Base-by-base conservation (phyloP, 78 protist genomes). In the Chrysochromulina tobinii region DNA sequence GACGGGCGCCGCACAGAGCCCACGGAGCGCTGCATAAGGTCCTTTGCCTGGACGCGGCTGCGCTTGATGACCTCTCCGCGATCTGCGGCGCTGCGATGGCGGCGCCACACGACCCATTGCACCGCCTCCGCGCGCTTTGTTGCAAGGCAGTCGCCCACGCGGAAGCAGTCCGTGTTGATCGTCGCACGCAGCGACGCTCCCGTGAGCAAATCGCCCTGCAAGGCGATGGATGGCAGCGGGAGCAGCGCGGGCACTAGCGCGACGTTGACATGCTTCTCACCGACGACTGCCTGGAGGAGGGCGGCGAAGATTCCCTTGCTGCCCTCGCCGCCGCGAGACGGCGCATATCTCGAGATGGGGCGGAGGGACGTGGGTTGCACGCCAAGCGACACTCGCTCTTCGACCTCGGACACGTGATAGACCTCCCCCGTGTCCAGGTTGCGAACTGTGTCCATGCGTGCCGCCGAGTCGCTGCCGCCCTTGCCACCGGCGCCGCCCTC, bases 351-450 rank as follows among this genome's bases (percentile, higher is more conserved):
- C 38, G 48, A 6, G 23, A 67, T 25, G 48, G 23, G 17, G 73
- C 17, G 73, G 23, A 67, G n/a, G 48, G 73, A 8, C 73, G 18
- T 14, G 6, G 73, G 73, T 0, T 18, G 7, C 23, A 7, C 8
- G 73, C 73, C 73, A 25, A 1, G 48, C 73, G 73, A 14, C 38
- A 67, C 38, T 25, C 73, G 73, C 73, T 67, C 73, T 11, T 8
- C 73, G 73, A 67, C 38, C 73, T 67, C 73, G 48, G 73, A 25
- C 38, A 67, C 38, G 73, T 67, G 73, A 14, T 23, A 5, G 17
- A 67, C 8, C 73, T 67, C 73, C 48, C 73, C 73, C 73, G 73
- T 67, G 73, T 67, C 73, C 48, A 67, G 73, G 73, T 67, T 67
- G 73, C 73, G 73, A 25, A 67, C 73, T 38, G 25, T 67, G 48